Base-by-base conservation (phyloP, 176 grass and related monocot genomes). In the Bonia amplexicaulis region DNA sequence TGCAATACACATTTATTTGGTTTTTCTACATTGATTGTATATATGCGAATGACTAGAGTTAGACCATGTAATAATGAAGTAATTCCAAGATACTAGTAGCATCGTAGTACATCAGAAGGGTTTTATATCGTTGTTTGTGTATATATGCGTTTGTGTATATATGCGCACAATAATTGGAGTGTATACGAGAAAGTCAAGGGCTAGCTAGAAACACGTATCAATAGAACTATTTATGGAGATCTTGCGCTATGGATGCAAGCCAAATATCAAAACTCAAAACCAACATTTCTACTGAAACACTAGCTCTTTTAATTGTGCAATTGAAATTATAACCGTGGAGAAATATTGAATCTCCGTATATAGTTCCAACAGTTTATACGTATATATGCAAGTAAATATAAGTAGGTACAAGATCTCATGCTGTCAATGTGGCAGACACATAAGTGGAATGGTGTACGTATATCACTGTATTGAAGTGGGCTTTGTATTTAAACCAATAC, bases 151-250 rank as follows among this genome's bases (percentile, higher is more conserved):
- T 39, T 46, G 46, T 4, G 19, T 4, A 12, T 60, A 54, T 78
- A 70, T 12, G n/a, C 62, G n/a, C 63, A 57, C 31, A 69, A 70
- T 81, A 63, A 85, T 29, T 85, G 71, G 45, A 29, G 44, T 19
- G 39, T 5, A 22, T 57, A 66, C 55, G 69, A 75, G 60, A 42
- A 89, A 62, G 82, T 85, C 87, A 89, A 89, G 51, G 69, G 14
- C 69, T 80, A 85, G 29, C 40, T 29, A 66, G 48, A 40, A 41
- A 78, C 27, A 69, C 37, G 26, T n/a, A 10, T 23, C 20, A 33
- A 3, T 39, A 80, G n/a, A 59, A 75, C 41, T n/a, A 61, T 79
- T 70, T 71, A 80, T 14, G 44, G 14, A 52, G 29, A 86, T 62
- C 7, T 87, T 64, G 26, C 19, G 27, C 12, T 66, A 47, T 48